phyloP scores from a whole-genome alignment of 768 basidiomycete species.

The Mrakia frigida region DNA sequence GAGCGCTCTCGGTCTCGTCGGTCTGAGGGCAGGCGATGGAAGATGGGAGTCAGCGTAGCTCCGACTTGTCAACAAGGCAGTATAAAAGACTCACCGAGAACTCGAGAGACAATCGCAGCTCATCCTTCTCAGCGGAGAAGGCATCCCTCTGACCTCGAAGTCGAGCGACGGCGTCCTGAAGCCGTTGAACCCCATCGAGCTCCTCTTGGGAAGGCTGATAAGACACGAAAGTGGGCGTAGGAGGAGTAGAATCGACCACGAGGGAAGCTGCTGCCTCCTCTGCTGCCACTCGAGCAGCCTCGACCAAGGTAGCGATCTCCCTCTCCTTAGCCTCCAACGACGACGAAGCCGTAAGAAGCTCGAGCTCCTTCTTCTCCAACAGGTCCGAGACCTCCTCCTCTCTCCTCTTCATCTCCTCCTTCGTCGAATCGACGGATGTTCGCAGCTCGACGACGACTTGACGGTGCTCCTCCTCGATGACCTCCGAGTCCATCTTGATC shows the following conservation, averaged over 20 bases:
- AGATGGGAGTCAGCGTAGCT: not conserved
- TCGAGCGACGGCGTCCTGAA: slow-evolving; percentile 12
- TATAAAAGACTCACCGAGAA: slow-evolving; percentile 27
- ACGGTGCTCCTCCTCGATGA: not conserved
- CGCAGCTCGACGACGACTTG: not conserved
- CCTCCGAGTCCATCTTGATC: not conserved
- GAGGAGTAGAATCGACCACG: not conserved
- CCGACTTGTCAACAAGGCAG: too few relatives aligned
- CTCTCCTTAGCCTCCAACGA: not conserved
- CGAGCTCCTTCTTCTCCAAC: not conserved
- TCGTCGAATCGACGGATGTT: not conserved
- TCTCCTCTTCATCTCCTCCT: not conserved
- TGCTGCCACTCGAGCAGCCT: not conserved
- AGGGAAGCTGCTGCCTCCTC: not conserved
- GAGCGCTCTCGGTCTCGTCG: slow-evolving; percentile 8
- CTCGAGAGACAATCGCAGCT: not conserved
- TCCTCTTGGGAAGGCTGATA: not conserved
- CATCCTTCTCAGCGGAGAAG: not conserved
- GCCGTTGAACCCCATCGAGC: slow-evolving; percentile 3
- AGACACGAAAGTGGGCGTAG: too few relatives aligned
- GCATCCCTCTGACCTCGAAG: slow-evolving; percentile 17
- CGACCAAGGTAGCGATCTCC: not conserved
- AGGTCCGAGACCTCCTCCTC: not conserved
- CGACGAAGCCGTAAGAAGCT: not conserved
- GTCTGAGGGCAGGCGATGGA: not conserved